Conservation (phyloP, 805 yeast species). For the Starmera pachycereana region DNA sequence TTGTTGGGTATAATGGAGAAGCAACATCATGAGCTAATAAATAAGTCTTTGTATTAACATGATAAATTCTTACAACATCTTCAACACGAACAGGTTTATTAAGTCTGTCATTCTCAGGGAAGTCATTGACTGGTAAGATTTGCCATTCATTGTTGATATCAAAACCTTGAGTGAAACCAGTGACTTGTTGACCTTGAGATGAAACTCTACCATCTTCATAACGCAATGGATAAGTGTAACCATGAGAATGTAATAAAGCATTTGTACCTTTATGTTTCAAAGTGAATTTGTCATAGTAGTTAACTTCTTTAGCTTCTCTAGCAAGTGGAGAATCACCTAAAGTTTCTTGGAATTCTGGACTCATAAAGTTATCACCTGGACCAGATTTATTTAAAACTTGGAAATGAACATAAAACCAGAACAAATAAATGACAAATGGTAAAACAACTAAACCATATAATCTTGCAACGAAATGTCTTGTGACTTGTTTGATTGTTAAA, state of each 20-base stretch:
- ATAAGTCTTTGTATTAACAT: constrained; percentile 68
- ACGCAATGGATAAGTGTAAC: constrained; percentile 65
- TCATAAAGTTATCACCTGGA: constrained; percentile 93
- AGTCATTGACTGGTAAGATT: constrained; percentile 52
- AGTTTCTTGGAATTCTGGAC: constrained; percentile 90
- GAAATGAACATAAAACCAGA: constrained; percentile 91
- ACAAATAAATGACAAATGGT: constrained; percentile 74
- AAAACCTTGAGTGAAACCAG: constrained; percentile 40
- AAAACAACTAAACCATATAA: constrained; percentile 58
- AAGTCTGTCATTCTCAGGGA: constrained; percentile 26
- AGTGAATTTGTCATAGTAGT: constrained; percentile 69
- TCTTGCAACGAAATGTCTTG: constrained; percentile 69
- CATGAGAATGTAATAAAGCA: constrained; percentile 79
- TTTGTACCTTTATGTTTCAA: constrained; percentile 73
- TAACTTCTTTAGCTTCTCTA: constrained; percentile 55
- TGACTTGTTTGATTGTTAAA: constrained; percentile 42
- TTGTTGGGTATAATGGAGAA: constrained; percentile 84
- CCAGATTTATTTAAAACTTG: constrained; percentile 76
- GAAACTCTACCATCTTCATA: constrained; percentile 95
- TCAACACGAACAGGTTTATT: constrained; percentile 54
- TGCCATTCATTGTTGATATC: constrained; percentile 80
- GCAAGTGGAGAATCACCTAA: constrained; percentile 76
- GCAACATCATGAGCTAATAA: constrained; percentile 92
- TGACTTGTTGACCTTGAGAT: constrained; percentile 91
- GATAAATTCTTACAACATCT: constrained; percentile 70